Evolutionary conservation across 2,329 filamentous ascomycete genomes (phyloP), one percentile per base, ranked within the genome.

Genomic region (Hymenoscyphus repandus): DNA sequence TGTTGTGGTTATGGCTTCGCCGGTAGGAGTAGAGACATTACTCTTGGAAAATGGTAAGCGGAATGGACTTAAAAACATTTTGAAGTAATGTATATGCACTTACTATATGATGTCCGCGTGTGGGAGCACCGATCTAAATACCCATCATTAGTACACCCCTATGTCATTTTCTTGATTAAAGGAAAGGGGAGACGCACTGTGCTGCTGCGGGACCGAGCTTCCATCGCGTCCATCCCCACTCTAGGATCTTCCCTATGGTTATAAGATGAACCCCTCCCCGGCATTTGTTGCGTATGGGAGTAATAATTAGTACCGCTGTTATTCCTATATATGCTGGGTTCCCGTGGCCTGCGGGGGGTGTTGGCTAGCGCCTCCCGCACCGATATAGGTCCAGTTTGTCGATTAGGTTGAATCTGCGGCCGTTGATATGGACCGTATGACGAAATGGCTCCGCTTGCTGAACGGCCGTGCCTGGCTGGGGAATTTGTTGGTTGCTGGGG

Each of bases 131-230:
- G 31, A 53, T 38, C 51, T 53, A 41, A 18, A 18, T 34, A 27
- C 15, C 18, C 20, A 30, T 49, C 39, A 49, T 42, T 43, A 49
- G 15, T 32, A 13, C 37, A 22, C 41, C 5, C 31, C 10, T n/a
- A 3, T 34, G 20, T 13, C 15, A 31, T 1, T 13, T 34, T 13
- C 20, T 43, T 30, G n/a, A 11, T 18, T 5, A 15, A 22, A 40
- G 20, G 36, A 47, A 20, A 45, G 48, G 33, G 20, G 22, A n/a
- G 31, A 55, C 57, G 40, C 61, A 63, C 61, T 12, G 61, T 63
- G 40, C 54, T 63, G 47, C 61, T 63, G 37, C 61, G 49, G 33
- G 61, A 61, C 5, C 61, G 54, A 52, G 33, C 53, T 52, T 53
- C 53, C 36, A 49, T 37, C 13, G 38, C 44, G 30, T 55, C 53